phyloP scores from a whole-genome alignment of 257 asterid species.

The Paulownia fortunei region DNA sequence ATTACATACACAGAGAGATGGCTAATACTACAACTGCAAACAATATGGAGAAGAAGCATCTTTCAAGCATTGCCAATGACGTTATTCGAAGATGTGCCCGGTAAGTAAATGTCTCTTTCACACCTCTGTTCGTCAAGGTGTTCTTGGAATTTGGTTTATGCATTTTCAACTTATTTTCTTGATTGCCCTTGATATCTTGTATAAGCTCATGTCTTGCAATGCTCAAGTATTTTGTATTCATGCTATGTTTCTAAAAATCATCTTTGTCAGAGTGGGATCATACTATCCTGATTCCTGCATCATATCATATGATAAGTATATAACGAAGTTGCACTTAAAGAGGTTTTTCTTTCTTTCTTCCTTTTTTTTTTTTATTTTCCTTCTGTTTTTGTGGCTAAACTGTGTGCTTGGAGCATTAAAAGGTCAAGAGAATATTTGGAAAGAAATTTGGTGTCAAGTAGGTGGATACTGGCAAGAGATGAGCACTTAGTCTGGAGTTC shows the following conservation, averaged over 20 bases:
- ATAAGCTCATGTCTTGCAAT: neutral
- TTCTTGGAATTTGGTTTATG: neutral
- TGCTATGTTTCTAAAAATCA: no score
- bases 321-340: no score
- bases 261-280: neutral
- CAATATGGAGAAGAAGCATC: constrained; percentile 71
- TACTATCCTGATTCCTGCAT: no score
- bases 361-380: no score
- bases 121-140: neutral
- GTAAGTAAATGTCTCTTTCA: constrained; percentile 40
- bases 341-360: no score
- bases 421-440: neutral
- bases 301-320: no score
- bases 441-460: neutral
- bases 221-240: neutral
- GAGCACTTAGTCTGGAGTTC: neutral
- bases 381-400: no score
- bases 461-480: neutral
- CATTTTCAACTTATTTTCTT: neutral
- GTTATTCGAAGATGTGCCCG: constrained; percentile 63
- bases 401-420: neutral
- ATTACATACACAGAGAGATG: neutral
- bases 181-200: neutral
- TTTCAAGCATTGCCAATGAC: constrained; percentile 69
- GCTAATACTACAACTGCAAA: constrained; percentile 14